Conservation (phyloP, 1,284 basidiomycete genomes). For the Abortiporus biennis region DNA sequence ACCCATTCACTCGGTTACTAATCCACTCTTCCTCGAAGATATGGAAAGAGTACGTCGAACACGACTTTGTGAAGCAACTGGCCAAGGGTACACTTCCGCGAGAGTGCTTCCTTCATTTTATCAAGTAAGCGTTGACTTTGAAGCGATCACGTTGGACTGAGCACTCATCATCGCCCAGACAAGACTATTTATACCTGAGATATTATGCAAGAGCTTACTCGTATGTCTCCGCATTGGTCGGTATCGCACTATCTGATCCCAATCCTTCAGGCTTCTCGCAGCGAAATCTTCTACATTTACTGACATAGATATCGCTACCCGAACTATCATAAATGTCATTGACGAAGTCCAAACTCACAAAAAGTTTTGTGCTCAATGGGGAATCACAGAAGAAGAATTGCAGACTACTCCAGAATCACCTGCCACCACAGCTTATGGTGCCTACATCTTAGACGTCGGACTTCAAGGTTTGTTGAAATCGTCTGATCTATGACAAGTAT, state of each 20-base stretch:
- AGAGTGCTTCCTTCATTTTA: conserved; percentile 78
- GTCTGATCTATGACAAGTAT: too few relatives aligned
- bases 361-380: conserved; percentile 66
- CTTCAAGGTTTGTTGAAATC: conserved; percentile 43
- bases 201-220: conserved; percentile 76
- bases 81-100: conserved; percentile 65
- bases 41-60: conserved; percentile 79
- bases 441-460: conserved; percentile 79
- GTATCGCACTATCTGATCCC: neutral
- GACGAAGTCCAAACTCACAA: conserved; percentile 74
- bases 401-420: conserved; percentile 57
- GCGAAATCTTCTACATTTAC: conserved; percentile 69
- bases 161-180: conserved; percentile 33
- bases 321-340: conserved; percentile 62
- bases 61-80: conserved; percentile 77
- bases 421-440: conserved; percentile 79
- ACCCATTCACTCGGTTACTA: conserved; percentile 64
- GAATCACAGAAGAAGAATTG: conserved; percentile 56
- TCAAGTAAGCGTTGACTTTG: conserved; percentile 47
- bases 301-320: conserved; percentile 59
- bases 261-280: conserved; percentile 54
- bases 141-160: neutral
- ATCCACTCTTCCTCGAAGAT: conserved; percentile 49
- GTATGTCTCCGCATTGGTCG: conserved; percentile 28
- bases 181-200: conserved; percentile 73